phyloP scores from a whole-genome alignment of 176 grass and related monocot genomes.

The Oryza officinalis region DNA sequence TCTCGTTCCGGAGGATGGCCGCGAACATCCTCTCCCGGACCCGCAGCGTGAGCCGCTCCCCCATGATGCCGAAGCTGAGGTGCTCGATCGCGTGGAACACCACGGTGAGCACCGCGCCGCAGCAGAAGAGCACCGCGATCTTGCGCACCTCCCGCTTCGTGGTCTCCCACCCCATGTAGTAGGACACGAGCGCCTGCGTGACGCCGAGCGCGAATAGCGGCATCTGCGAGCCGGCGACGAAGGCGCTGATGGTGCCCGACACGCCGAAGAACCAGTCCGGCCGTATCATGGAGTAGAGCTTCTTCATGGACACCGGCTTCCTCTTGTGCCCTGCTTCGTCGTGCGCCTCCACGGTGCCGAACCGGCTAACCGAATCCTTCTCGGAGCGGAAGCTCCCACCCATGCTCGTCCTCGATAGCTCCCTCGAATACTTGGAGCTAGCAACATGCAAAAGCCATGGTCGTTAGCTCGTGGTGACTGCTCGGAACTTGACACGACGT shows the following conservation, averaged over 20 bases:
- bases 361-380: conserved; percentile 77
- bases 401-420: conserved; percentile 75
- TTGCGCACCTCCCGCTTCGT: conserved; percentile 80
- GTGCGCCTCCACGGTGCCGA: conserved; percentile 30
- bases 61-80: conserved; percentile 95
- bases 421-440: conserved; percentile 80
- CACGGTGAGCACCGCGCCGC: conserved; percentile 70
- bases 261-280: conserved; percentile 86
- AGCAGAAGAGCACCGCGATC: conserved; percentile 75
- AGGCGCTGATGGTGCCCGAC: conserved; percentile 69
- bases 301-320: conserved; percentile 78
- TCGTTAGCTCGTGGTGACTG: background rate
- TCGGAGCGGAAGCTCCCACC: conserved; percentile 85
- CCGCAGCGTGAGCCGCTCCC: conserved; percentile 86
- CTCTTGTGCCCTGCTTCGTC: conserved; percentile 42
- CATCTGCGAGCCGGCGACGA: conserved; percentile 83
- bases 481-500: background rate
- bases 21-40: conserved; percentile 89
- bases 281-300: conserved; percentile 77
- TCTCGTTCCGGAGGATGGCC: conserved; percentile 82
- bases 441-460: background rate
- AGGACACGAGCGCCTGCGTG: conserved; percentile 87
- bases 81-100: conserved; percentile 82
- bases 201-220: conserved; percentile 90
- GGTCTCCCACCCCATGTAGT: conserved; percentile 98